Percentiles rank a stretch among this genome's conserved stretches.
Conservation (phyloP, 2,329 filamentous ascomycete genomes). For the Decorospora gaudefroyi region DNA sequence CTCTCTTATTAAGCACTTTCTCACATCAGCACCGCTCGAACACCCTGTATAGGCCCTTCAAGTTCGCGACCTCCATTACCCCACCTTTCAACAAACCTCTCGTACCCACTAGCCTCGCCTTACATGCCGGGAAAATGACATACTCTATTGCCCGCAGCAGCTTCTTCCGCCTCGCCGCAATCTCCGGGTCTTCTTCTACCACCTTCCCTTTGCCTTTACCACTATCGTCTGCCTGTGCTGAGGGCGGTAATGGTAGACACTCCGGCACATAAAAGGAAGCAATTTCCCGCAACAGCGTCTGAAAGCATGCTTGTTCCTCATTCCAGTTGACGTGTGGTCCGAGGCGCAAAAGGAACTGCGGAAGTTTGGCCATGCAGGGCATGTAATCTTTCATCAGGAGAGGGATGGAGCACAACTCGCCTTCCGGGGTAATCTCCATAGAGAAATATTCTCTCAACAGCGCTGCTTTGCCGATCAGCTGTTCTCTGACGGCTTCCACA, state of each 20-base stretch:
- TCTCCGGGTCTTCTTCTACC: constrained; percentile 47
- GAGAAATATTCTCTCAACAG: constrained; percentile 95
- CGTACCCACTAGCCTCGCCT: constrained; percentile 80
- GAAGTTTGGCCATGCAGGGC: constrained; percentile 83
- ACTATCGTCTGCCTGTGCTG: constrained; percentile 50
- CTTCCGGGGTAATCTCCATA: constrained; percentile 76
- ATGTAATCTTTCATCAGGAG: constrained; percentile 87
- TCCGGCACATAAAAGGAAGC: constrained; percentile 92
- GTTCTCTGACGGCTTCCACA: constrained; percentile 65
- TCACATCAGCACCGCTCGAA: constrained; percentile 80
- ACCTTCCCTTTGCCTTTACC: constrained; percentile 28
- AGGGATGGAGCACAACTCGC: constrained; percentile 78
- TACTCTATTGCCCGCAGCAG: constrained; percentile 80
- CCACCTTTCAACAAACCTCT: constrained; percentile 71
- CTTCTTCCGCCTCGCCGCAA: constrained; percentile 63
- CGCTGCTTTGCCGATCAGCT: constrained; percentile 75
- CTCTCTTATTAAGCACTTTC: too few relatives aligned
- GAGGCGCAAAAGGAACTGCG: constrained; percentile 82
- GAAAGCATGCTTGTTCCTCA: constrained; percentile 83
- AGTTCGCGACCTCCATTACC: constrained; percentile 81
- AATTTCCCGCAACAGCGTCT: constrained; percentile 80
- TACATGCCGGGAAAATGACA: constrained; percentile 87
- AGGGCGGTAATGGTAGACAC: constrained; percentile 63
- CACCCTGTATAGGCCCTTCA: constrained; percentile 90
- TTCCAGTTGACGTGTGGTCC: constrained; percentile 89